A percentile compares a stretch with the other conserved stretches of the same genome.
These are phyloP conservation scores for Penicillium sp. DNA, from an alignment of 2,329 filamentous ascomycete genomes.

Conservation along the genomic window DNA sequence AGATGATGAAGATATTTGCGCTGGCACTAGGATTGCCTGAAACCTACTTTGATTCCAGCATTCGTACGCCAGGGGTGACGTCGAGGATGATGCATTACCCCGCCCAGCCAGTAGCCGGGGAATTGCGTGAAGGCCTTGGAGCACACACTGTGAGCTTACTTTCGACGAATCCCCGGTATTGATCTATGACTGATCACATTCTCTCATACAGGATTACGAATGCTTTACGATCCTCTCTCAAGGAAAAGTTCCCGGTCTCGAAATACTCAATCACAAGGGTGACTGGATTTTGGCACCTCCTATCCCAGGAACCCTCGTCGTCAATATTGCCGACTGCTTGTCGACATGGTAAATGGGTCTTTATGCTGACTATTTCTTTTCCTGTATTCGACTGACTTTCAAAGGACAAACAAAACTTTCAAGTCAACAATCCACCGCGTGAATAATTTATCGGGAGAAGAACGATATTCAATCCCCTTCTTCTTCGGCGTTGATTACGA, in stretches of 20 bases:
- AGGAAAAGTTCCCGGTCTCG: conserved; percentile 42
- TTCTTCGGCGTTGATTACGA: conserved; percentile 50
- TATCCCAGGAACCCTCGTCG: conserved; percentile 33
- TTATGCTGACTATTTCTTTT: too few relatives aligned
- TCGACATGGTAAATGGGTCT: conserved; percentile 27
- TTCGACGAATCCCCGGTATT: not conserved
- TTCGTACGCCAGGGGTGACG: conserved; percentile 41
- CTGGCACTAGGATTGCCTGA: conserved; percentile 45
- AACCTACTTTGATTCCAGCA: conserved; percentile 42
- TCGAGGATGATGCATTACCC: conserved; percentile 49
- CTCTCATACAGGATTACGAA: conserved; percentile 39
- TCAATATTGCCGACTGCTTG: conserved; percentile 41
- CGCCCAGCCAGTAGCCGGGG: conserved; percentile 38
- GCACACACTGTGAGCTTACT: conserved; percentile 42
- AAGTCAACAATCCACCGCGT: conserved; percentile 47
- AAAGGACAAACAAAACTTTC: conserved; percentile 45
- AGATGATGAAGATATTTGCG: conserved; percentile 44
- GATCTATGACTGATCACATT: not conserved
- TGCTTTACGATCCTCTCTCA: conserved; percentile 49
- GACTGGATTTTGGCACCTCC: conserved; percentile 34
- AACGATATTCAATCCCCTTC: conserved; percentile 47
- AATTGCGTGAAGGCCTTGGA: conserved; percentile 44
- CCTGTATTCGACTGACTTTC: not conserved
- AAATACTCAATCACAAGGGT: conserved; percentile 39
- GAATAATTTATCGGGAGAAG: conserved; percentile 44